Percentiles rank a stretch among this genome's conserved stretches.
Evolutionary conservation across 2,329 filamentous ascomycete genomes (phyloP).

Genomic region (Aspergillus sp.): DNA sequence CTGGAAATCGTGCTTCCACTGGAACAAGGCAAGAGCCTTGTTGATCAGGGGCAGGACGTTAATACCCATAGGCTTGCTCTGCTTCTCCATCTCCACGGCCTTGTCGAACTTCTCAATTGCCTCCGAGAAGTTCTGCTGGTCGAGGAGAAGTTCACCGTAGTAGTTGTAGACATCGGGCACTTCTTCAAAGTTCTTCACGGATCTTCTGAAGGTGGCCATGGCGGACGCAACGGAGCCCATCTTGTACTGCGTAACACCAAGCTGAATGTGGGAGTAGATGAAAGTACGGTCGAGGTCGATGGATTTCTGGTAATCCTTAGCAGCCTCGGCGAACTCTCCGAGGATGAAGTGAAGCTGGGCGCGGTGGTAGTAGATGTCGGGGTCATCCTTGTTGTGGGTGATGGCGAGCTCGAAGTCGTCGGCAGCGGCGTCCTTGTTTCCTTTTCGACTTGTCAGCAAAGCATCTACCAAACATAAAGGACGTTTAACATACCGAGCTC

Average conservation of each 20-base stretch:
- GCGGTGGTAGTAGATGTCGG: slow-evolving; percentile 98
- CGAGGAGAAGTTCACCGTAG: slow-evolving; percentile 93
- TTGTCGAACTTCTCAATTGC: slow-evolving; percentile 98
- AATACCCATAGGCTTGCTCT: slow-evolving; percentile 90
- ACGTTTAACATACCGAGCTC: slow-evolving; percentile 69
- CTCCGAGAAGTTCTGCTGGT: slow-evolving; percentile 93
- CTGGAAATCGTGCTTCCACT: slow-evolving; percentile 95
- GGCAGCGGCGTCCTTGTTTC: slow-evolving; percentile 81
- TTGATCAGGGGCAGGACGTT: slow-evolving; percentile 98
- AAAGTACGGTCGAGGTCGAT: slow-evolving; percentile 95
- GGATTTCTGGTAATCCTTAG: slow-evolving; percentile 98
- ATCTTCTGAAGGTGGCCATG: slow-evolving; percentile 96
- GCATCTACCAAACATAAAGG: background rate
- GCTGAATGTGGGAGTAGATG: slow-evolving; percentile 99
- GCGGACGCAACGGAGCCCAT: slow-evolving; percentile 97
- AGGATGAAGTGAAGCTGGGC: slow-evolving; percentile 98
- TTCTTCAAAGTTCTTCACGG: slow-evolving; percentile 97
- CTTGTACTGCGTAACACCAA: slow-evolving; percentile 99
- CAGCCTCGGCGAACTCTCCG: slow-evolving; percentile 85
- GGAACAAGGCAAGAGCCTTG: slow-evolving; percentile 95
- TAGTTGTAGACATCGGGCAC: slow-evolving; percentile 99
- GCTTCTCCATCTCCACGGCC: slow-evolving; percentile 98
- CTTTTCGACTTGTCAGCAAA: slow-evolving; percentile 48
- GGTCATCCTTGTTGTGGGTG: slow-evolving; percentile 80
- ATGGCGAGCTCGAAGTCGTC: slow-evolving; percentile 85